Conservation (phyloP, 345 rosid genomes). For the sweet orange (Citrus sinensis) region DVS_A1.0 CM039162.1:20530501-20531000, state of each 20-base stretch:
- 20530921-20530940: neutral
- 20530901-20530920: neutral
- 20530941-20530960: neutral
- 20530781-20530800: conserved; percentile 82
- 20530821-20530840: conserved; percentile 87
- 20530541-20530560: neutral
- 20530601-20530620: conserved; percentile 81
- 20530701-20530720: conserved; percentile 76
- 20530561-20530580: neutral
- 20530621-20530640: conserved; percentile 68
- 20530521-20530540: too few species aligned
- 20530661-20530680: conserved; percentile 45
- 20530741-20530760: conserved; percentile 83
- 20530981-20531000: too few species aligned
- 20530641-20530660: conserved; percentile 48
- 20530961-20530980: neutral
- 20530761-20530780: conserved; percentile 71
- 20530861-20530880: conserved; percentile 3
- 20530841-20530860: conserved; percentile 83
- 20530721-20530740: conserved; percentile 74
- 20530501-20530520: neutral
- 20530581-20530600: neutral
- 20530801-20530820: conserved; percentile 72
- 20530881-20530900: neutral
- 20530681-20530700: conserved; percentile 81